Evolutionary conservation across 2,329 filamentous ascomycete genomes (phyloP), one percentile per base, ranked within the genome.

Genomic region (Trichophyton schoenleinii): DNA sequence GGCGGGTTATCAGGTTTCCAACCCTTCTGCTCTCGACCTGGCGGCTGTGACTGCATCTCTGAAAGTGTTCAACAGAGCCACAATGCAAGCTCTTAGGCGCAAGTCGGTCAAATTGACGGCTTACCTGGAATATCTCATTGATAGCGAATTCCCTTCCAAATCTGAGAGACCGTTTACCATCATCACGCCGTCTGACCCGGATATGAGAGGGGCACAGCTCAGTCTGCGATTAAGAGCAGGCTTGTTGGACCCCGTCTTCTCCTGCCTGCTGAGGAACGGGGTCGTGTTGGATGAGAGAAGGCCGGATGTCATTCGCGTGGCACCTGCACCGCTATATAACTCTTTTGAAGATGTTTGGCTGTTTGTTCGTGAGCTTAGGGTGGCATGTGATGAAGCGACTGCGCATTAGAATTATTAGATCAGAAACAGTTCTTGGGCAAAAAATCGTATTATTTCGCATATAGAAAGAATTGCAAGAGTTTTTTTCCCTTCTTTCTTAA

Each of bases 311-410:
- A 86, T 96, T 58, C 79, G 91, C 1, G 84, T 95, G 1, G 89
- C 91, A 1, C 91, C 91, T 0, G 87, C 88, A 48, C 90, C 91
- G 7, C 72, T 96, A 66, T 96, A 95, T 74, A 92, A 92, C 68
- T 84, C 82, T 0, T 95, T 88, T 70, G 78, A 80, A 63, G 91
- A 96, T 67, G 85, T 91, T 5, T 84, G 75, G 76, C 71, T 74
- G 15, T 89, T 89, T 69, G 79, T 77, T 59, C 72, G 73, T 36
- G 73, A 83, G 13, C 84, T 85, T 66, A 68, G 75, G 4, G 68
- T 73, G 46, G 81, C 80, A 2, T 81, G 78, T 65, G 57, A 70
- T 73, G 61, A 48, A n/a, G 58, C 58, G 5, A 46, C 34, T 8
- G 57, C 20, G 57, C 28, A 15, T 18, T 31, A 42, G 20, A 18